phyloP scores from a whole-genome alignment of 345 rosid species.

The Melastoma malabathricum region DNA sequence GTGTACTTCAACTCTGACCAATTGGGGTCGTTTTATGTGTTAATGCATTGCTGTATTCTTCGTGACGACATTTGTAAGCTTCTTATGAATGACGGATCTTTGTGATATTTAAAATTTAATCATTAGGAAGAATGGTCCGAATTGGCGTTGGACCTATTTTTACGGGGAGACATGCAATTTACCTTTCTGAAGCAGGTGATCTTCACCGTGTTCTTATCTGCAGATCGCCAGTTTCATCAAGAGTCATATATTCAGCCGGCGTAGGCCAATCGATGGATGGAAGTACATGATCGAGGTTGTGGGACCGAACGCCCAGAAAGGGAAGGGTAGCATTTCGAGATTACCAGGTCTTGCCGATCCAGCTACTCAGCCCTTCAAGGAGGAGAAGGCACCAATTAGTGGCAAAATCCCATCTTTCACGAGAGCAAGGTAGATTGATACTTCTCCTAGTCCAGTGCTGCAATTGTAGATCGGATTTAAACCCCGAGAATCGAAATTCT shows the following conservation, averaged over 20 bases:
- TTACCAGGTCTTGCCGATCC: conserved; percentile 63
- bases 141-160: too few species aligned
- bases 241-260: conserved; percentile 85
- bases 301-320: conserved; percentile 95
- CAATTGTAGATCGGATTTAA: too few species aligned
- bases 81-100: too few species aligned
- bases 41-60: too few species aligned
- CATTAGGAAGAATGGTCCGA: too few species aligned
- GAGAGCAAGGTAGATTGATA: conserved; percentile 25
- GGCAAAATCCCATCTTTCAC: conserved; percentile 15
- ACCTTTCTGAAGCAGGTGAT: too few species aligned
- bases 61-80: too few species aligned
- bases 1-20: background rate
- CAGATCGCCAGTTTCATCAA: conserved; percentile 97
- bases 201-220: conserved; percentile 4
- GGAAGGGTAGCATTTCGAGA: conserved; percentile 87
- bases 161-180: too few species aligned
- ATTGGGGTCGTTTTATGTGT: too few species aligned
- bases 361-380: conserved; percentile 77
- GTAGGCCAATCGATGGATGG: conserved; percentile 96
- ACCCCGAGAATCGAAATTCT: too few species aligned
- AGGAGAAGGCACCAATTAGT: conserved; percentile 26
- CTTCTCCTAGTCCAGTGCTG: background rate
- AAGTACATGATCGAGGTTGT: conserved; percentile 91
- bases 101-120: too few species aligned